Percentiles rank a stretch among this genome's conserved stretches.
These are phyloP conservation scores for Aspergillus alliaceus DNA, from an alignment of 2,329 filamentous ascomycete genomes.

Conservation along the genomic window DNA sequence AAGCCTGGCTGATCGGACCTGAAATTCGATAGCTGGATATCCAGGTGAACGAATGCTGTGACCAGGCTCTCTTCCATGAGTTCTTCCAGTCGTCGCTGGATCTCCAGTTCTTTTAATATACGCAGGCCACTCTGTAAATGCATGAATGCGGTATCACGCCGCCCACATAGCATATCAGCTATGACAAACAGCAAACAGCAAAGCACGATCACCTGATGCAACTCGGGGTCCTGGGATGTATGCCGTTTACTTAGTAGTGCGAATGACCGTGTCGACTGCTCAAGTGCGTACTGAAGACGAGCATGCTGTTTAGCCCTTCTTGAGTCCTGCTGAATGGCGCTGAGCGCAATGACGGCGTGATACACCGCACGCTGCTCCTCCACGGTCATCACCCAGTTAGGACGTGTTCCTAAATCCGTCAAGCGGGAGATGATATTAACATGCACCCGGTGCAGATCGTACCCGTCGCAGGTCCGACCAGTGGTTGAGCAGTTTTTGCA, in stretches of 20 bases:
- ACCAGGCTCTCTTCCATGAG: not conserved
- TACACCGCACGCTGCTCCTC: constrained; percentile 5
- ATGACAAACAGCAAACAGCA: no score
- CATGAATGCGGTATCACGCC: constrained; percentile 3
- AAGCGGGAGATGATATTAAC: not conserved
- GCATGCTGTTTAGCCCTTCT: not conserved
- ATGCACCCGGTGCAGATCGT: not conserved
- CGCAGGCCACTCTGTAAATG: constrained; percentile 5
- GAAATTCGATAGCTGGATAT: not conserved
- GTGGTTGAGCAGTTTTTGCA: constrained; percentile 5
- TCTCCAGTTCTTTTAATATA: constrained; percentile 1
- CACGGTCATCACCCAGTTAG: not conserved
- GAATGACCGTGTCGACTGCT: constrained; percentile 2
- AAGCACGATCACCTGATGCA: no score
- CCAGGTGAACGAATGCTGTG: not conserved
- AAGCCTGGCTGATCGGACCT: not conserved
- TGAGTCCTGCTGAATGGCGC: constrained; percentile 6
- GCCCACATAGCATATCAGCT: not conserved
- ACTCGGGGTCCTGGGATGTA: constrained; percentile 4
- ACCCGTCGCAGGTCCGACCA: constrained; percentile 6
- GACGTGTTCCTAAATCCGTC: not conserved
- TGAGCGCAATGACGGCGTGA: constrained; percentile 4
- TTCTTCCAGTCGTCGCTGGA: no score
- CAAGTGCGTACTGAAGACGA: not conserved
- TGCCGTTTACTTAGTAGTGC: not conserved